A percentile compares a stretch with the other conserved stretches of the same genome.
These are phyloP conservation scores for Brassica nigra DNA, from an alignment of 345 rosid species.

Conservation along the genomic window DNA sequence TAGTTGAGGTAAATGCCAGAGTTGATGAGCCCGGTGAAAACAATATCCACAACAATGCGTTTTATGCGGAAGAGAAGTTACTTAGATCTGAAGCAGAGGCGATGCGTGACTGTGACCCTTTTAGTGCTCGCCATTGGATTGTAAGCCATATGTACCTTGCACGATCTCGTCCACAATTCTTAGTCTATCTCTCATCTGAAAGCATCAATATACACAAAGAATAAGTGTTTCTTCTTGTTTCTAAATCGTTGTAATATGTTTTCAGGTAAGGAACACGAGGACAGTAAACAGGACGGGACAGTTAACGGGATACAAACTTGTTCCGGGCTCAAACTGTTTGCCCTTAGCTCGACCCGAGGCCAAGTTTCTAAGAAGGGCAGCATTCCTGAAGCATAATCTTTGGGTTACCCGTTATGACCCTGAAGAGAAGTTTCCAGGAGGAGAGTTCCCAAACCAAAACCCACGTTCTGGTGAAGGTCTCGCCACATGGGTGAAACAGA, in stretches of 20 bases:
- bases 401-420: conserved; percentile 80
- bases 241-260: conserved; percentile 18
- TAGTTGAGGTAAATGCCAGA: conserved; percentile 76
- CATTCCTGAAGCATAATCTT: conserved; percentile 80
- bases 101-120: conserved; percentile 78
- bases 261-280: conserved; percentile 85
- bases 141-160: conserved; percentile 52
- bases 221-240: conserved; percentile 3
- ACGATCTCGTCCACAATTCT: background rate
- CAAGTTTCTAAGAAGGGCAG: conserved; percentile 80
- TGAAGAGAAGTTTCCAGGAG: conserved; percentile 81
- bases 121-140: conserved; percentile 88
- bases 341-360: conserved; percentile 89
- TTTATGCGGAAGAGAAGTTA: conserved; percentile 79
- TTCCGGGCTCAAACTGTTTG: conserved; percentile 87
- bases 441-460: conserved; percentile 93
- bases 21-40: conserved; percentile 78
- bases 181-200: background rate
- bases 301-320: conserved; percentile 77
- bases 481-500: conserved; percentile 79
- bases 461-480: conserved; percentile 89
- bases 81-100: conserved; percentile 77
- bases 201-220: background rate
- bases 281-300: conserved; percentile 90
- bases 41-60: conserved; percentile 87